These are phyloP conservation scores for Phytophthora agathidicida DNA, from an alignment of 352 stramenopile genomes.

Conservation along the genomic window DNA sequence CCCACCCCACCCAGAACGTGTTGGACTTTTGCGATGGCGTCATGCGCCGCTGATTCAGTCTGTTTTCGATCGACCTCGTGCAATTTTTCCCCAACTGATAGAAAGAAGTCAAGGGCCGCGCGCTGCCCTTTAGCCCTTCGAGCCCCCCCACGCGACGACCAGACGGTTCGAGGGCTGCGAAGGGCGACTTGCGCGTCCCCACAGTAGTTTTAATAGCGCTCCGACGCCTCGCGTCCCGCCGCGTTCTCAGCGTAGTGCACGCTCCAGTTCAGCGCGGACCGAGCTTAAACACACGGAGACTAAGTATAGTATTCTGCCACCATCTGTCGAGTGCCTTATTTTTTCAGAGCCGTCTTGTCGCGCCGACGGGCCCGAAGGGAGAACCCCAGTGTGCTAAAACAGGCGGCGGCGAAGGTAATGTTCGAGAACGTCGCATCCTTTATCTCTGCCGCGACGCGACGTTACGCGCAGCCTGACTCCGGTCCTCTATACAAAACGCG, in stretches of 20 bases:
- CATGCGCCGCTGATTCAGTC: constrained; percentile 1
- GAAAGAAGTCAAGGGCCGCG: constrained; percentile 24
- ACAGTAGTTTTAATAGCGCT: constrained; percentile 35
- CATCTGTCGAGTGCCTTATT: constrained; percentile 17
- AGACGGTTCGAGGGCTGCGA: constrained; percentile 9
- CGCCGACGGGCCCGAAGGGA: constrained; percentile 4
- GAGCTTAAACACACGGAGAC: constrained; percentile 20
- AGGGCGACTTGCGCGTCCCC: background rate
- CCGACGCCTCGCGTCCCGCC: constrained; percentile 7
- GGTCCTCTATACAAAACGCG: constrained; percentile 12
- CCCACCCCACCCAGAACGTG: background rate
- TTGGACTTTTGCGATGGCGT: constrained; percentile 10
- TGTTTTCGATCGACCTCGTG: constrained; percentile 5
- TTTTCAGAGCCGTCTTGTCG: constrained; percentile 8
- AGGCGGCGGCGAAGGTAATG: constrained; percentile 24
- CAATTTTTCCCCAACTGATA: constrained; percentile 18
- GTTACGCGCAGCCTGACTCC: too few species aligned
- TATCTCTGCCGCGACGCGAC: constrained; percentile 4
- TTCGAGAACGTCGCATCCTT: constrained; percentile 27
- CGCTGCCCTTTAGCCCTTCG: constrained; percentile 12
- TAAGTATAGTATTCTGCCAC: constrained; percentile 44
- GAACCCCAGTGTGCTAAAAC: constrained; percentile 32
- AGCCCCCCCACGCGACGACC: background rate
- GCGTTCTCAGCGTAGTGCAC: constrained; percentile 42
- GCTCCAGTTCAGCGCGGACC: constrained; percentile 29